These are phyloP conservation scores for Porcisia hertigi DNA, from an alignment of 208 protist species.

Conservation along the genomic window DNA sequence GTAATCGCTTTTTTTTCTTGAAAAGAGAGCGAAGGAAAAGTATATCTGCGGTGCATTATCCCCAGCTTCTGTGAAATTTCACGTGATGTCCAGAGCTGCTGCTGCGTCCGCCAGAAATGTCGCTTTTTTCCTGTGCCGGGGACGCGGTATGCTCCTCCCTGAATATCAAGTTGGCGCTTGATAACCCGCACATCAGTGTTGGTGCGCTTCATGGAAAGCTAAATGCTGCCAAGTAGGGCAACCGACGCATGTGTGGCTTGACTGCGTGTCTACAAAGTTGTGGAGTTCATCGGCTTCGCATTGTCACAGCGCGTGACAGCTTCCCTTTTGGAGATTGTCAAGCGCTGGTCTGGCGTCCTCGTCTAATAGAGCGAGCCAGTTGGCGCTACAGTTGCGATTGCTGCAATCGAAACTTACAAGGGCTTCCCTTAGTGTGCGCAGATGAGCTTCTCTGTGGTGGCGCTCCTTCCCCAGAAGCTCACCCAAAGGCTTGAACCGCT, in stretches of 20 bases:
- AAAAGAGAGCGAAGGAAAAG: too few relatives aligned
- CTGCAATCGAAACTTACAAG: too few relatives aligned
- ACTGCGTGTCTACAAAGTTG: conserved; percentile 42
- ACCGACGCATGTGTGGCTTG: conserved; percentile 52
- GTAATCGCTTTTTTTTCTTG: too few relatives aligned
- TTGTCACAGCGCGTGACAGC: conserved; percentile 34
- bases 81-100: too few relatives aligned
- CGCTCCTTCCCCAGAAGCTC: conserved; percentile 36
- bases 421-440: conserved; percentile 35
- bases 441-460: conserved; percentile 46
- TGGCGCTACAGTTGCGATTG: too few relatives aligned
- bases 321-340: conserved; percentile 10
- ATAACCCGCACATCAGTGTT: conserved; percentile 60
- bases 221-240: conserved; percentile 57
- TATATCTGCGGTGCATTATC: too few relatives aligned
- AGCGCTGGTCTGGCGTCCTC: too few relatives aligned
- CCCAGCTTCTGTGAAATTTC: too few relatives aligned
- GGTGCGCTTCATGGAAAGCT: conserved; percentile 46
- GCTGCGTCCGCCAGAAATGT: too few relatives aligned
- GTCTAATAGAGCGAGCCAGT: too few relatives aligned
- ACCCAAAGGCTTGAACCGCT: conserved; percentile 31
- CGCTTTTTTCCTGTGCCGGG: too few relatives aligned
- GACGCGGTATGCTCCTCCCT: conserved; percentile 40
- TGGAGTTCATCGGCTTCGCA: conserved; percentile 51
- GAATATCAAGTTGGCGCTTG: conserved; percentile 44